Evolutionary conservation across 352 stramenopile species (phyloP), one percentile per base, ranked within the genome.

Genomic region (Globisporangium polare): DNA sequence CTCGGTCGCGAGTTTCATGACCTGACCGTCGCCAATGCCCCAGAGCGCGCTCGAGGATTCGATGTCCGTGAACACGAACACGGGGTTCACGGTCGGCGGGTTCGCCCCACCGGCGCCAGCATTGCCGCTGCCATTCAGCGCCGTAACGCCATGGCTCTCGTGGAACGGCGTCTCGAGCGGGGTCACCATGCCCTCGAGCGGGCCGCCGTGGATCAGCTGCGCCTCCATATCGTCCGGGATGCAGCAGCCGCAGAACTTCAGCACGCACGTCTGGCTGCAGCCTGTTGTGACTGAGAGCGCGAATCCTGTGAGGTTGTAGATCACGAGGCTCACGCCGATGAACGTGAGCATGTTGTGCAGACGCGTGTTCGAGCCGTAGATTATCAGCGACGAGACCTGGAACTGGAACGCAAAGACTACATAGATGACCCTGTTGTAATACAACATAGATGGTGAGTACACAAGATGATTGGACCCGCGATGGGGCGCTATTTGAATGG

Each of bases 51-150:
- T 94, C 9, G 80, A 90, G 5, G 75, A 77, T 56, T 94, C 84
- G 51, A 94, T 94, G 37, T 94, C 84, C 1, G 84, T 94, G 39
- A 80, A 82, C 35, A 94, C 82, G 42, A 94, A 94, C 24, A 92
- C 76, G 1, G 84, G 84, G 24, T 53, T 53, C 15, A 53, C 46
- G 24, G 22, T 53, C 20, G 46, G 46, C 24, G 46, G 46, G 13
- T 53, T 53, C 9, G n/a, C 46, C n/a, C 46, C 26, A 26, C 42
- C 42, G 7, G n/a, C 42, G 24, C 46, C 26, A 24, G 22, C 12
- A 10, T 20, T 53, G 15, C 24, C 46, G 20, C 46, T 53, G 46
- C 22, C 46, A 13, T 53, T 53, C 8, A 53, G 46, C 12, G 15
- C 24, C 22, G 1, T 20, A 18, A 20, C 59, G 0, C 59, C 63